phyloP scores from a whole-genome alignment of 1,284 basidiomycete species.

The Ceratobasidium sp. region DNA sequence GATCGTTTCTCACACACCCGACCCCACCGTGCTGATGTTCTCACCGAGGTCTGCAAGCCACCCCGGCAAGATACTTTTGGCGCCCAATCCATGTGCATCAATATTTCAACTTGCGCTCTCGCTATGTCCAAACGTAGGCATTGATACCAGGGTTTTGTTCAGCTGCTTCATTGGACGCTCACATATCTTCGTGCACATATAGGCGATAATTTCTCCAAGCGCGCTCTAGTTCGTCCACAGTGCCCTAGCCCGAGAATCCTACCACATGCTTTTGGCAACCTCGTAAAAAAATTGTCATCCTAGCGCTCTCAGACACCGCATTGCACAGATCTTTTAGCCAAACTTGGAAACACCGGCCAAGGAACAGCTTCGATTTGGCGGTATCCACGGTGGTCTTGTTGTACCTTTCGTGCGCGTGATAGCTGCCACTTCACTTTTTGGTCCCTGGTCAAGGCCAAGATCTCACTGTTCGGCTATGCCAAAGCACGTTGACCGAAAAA shows the following conservation, averaged over 20 bases:
- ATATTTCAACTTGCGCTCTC: no score
- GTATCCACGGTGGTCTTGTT: not conserved
- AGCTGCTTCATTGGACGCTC: not conserved
- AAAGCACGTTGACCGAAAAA: conserved; percentile 5
- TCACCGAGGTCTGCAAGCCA: no score
- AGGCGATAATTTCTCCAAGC: not conserved
- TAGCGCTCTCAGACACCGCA: not conserved
- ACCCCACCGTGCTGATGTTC: no score
- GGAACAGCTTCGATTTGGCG: not conserved
- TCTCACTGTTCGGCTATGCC: not conserved
- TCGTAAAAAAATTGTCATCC: not conserved
- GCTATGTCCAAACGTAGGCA: not conserved
- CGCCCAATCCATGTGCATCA: no score
- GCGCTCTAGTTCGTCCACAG: not conserved
- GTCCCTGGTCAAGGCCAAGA: not conserved
- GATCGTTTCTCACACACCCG: no score
- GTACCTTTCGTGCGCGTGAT: not conserved
- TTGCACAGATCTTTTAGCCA: not conserved
- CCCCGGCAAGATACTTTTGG: no score
- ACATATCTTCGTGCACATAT: not conserved
- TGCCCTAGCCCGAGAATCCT: not conserved
- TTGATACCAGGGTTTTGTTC: no score
- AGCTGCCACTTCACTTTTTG: not conserved
- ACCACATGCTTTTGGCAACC: conserved; percentile 1
- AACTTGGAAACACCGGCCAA: not conserved